These are phyloP conservation scores for Plasmodium gonderi DNA, from an alignment of 169 alveolate species.

Conservation along the genomic window DNA sequence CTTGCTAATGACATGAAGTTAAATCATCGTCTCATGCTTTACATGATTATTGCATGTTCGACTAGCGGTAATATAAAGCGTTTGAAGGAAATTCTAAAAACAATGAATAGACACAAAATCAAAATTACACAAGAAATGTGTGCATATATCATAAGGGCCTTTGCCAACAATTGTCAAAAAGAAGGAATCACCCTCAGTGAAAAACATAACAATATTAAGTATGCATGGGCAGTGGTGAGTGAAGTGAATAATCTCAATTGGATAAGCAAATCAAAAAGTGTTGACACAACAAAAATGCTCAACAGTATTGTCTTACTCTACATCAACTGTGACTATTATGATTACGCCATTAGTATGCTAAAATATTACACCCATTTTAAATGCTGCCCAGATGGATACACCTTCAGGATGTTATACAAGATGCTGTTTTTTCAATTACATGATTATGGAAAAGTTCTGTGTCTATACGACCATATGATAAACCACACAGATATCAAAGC, in stretches of 20 bases:
- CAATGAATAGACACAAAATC: conserved; percentile 68
- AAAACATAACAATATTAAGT: conserved; percentile 73
- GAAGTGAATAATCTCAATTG: no score
- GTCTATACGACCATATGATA: conserved; percentile 30
- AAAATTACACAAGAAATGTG: conserved; percentile 72
- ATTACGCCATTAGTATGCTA: conserved; percentile 87
- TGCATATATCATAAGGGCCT: conserved; percentile 70
- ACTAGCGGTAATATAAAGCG: conserved; percentile 77
- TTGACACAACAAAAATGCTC: conserved; percentile 43
- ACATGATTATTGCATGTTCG: conserved; percentile 80
- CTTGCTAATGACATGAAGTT: conserved; percentile 83
- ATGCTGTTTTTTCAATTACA: conserved; percentile 64
- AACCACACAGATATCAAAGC: conserved; percentile 17
- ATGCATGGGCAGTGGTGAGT: conserved; percentile 85
- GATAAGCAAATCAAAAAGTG: neutral
- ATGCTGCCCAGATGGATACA: conserved; percentile 65
- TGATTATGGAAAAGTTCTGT: conserved; percentile 73
- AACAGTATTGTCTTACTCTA: conserved; percentile 86
- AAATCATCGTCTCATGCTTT: conserved; percentile 55
- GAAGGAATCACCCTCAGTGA: conserved; percentile 55
- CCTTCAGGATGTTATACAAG: conserved; percentile 69
- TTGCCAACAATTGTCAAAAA: conserved; percentile 76
- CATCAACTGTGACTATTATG: conserved; percentile 83
- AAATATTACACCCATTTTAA: conserved; percentile 79
- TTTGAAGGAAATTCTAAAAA: conserved; percentile 79